Percentiles rank a stretch among this genome's conserved stretches.
phyloP scores from a whole-genome alignment of 2,329 filamentous ascomycete species.

The Anthostomella pinea region DNA sequence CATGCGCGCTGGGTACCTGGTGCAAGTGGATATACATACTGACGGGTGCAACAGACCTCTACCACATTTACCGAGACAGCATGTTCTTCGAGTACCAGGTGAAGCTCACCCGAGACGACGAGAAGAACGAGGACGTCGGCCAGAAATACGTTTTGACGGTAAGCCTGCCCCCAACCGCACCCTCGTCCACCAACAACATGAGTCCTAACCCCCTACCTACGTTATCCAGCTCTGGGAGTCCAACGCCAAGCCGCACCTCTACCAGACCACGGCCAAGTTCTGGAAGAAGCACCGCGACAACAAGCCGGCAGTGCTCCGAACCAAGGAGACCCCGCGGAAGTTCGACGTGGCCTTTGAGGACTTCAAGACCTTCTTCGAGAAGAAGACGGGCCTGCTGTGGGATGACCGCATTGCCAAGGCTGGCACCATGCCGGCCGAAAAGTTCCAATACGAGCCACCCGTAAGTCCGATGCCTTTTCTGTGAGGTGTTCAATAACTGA shows the following conservation, averaged over 20 bases:
- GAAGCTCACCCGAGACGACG: constrained; percentile 53
- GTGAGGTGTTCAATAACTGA: neutral
- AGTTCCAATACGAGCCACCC: constrained; percentile 47
- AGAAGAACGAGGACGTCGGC: constrained; percentile 42
- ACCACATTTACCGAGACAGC: constrained; percentile 62
- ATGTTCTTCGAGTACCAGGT: constrained; percentile 64
- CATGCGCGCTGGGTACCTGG: too few species aligned
- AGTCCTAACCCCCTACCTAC: too few species aligned
- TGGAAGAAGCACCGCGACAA: constrained; percentile 40
- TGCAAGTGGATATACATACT: constrained; percentile 1
- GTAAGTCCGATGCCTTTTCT: constrained; percentile 33
- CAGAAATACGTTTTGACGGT: constrained; percentile 62
- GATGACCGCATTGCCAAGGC: constrained; percentile 45
- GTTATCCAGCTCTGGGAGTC: constrained; percentile 65
- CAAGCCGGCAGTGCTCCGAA: constrained; percentile 36
- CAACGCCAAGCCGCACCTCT: constrained; percentile 54
- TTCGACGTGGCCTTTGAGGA: constrained; percentile 44
- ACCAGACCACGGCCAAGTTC: constrained; percentile 56
- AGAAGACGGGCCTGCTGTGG: constrained; percentile 59
- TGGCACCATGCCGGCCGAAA: constrained; percentile 28
- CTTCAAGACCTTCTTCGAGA: constrained; percentile 57
- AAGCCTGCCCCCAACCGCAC: constrained; percentile 29
- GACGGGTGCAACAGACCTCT: constrained; percentile 44
- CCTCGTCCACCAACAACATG: neutral
- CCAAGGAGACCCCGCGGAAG: constrained; percentile 35